Evolutionary conservation across 371 early-diverging fungal species (phyloP).

Genomic region (Rhizopus delemar): DNA sequence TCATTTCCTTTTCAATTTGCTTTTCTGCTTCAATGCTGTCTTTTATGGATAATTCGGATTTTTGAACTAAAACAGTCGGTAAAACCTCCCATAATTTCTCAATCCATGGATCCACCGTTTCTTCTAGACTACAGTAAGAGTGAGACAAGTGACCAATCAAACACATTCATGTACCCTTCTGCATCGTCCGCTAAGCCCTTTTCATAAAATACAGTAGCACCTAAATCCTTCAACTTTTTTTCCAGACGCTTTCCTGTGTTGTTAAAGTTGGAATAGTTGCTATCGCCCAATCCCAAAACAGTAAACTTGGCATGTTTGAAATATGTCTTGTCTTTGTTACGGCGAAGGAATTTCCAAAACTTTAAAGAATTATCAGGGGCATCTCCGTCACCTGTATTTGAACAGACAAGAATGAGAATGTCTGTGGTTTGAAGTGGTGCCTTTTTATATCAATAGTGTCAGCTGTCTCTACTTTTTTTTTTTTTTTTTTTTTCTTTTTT

Average conservation of each 20-base stretch:
- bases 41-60: conserved; percentile 11
- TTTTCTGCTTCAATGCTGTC: conserved; percentile 20
- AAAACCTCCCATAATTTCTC: conserved; percentile 79
- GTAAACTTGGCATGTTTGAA: conserved; percentile 52
- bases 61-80: conserved; percentile 43
- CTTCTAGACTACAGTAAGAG: conserved; percentile 67
- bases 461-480: not conserved
- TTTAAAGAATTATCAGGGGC: conserved; percentile 90
- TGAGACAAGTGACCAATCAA: not conserved
- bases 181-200: conserved; percentile 90
- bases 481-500: conserved; percentile 3
- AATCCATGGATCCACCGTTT: conserved; percentile 91
- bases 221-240: conserved; percentile 70
- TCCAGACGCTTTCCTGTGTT: conserved; percentile 81
- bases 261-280: conserved; percentile 90
- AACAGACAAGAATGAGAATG: conserved; percentile 76
- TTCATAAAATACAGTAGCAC: conserved; percentile 71
- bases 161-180: conserved; percentile 61
- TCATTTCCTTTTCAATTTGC: conserved; percentile 25
- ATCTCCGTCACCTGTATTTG: conserved; percentile 96
- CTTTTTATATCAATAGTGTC: conserved; percentile 16
- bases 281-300: conserved; percentile 83
- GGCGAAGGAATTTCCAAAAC: conserved; percentile 82
- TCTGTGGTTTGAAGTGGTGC: conserved; percentile 48
- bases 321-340: conserved; percentile 57